Conservation (phyloP, 257 asterid genomes). For the Leptodermis oblonga region DNA sequence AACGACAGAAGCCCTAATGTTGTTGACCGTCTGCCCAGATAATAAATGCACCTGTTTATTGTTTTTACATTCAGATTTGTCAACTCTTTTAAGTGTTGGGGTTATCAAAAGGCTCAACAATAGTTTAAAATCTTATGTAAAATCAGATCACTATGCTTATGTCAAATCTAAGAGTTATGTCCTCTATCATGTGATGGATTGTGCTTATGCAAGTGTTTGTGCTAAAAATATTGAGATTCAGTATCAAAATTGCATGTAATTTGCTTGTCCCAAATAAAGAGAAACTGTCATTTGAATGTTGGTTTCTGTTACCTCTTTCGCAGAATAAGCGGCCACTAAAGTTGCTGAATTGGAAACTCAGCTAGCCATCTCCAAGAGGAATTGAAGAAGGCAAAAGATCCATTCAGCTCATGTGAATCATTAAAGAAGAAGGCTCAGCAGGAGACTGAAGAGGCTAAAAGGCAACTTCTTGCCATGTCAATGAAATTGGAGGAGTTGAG, state of each 20-base stretch:
- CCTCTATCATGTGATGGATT: not conserved
- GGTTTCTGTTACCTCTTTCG: not conserved
- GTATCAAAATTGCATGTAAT: no score
- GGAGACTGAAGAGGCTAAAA: conserved; percentile 69
- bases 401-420: conserved; percentile 64
- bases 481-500: conserved; percentile 61
- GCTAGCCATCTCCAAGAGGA: conserved; percentile 73
- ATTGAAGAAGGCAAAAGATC: conserved; percentile 63
- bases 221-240: not conserved
- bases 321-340: conserved; percentile 61
- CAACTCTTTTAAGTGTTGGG: no score
- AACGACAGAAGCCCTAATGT: conserved; percentile 67
- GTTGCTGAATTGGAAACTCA: conserved; percentile 63
- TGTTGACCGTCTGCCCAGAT: conserved; percentile 62
- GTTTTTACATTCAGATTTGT: not conserved
- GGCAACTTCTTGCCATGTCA: conserved; percentile 52
- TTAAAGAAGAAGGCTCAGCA: conserved; percentile 56
- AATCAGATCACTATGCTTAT: not conserved
- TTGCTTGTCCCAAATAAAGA: no score
- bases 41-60: not conserved
- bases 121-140: no score
- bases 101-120: not conserved
- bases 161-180: no score
- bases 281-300: not conserved
- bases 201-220: not conserved